A percentile compares a stretch with the other conserved stretches of the same genome.
phyloP scores from a whole-genome alignment of 176 grass and related monocot genomes.

The Olyra latifolia region DNA sequence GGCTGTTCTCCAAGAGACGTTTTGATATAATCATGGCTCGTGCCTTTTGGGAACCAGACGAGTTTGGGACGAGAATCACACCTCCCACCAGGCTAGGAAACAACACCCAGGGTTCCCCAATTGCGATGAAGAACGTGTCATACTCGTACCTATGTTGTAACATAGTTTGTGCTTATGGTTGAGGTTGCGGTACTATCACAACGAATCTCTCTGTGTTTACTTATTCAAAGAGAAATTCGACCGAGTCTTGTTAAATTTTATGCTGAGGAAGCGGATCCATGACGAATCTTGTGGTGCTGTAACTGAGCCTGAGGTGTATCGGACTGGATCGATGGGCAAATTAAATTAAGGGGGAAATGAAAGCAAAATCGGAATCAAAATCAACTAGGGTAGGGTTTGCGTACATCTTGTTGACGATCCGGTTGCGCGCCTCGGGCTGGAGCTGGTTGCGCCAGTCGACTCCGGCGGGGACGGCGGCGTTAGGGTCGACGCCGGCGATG shows the following conservation, averaged over 20 bases:
- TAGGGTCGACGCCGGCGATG: conserved; percentile 34
- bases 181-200: not conserved
- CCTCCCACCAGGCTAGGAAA: not conserved
- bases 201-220: not conserved
- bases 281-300: not conserved
- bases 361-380: not conserved
- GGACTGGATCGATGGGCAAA: not conserved
- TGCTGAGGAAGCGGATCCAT: not conserved
- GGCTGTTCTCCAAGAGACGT: not conserved
- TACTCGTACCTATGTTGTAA: not conserved
- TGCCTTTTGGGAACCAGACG: not conserved
- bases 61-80: conserved; percentile 10
- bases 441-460: conserved; percentile 72
- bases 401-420: conserved; percentile 87
- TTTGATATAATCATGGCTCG: not conserved
- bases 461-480: conserved; percentile 23
- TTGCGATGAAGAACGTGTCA: not conserved
- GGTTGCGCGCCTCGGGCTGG: conserved; percentile 63
- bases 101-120: not conserved
- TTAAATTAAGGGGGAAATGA: too few relatives aligned
- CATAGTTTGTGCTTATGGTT: not conserved
- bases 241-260: not conserved
- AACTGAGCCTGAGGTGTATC: not conserved
- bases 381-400: not conserved
- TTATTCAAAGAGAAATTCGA: not conserved